Evolutionary conservation across 148 eudicot species (phyloP).

Genomic region (Amaranthus hypochondriacus): DNA sequence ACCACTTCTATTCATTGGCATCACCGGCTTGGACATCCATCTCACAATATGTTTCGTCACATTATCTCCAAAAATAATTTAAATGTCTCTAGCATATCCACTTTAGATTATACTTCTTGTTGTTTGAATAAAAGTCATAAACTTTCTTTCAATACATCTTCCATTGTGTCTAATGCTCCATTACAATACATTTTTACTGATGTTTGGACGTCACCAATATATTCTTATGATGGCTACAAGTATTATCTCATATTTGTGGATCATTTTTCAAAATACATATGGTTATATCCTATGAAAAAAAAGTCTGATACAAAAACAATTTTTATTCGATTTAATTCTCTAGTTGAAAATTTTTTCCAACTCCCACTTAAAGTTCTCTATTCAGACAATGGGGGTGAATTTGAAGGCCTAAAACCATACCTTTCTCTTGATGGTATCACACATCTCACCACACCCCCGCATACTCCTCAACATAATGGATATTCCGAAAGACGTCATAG

Average conservation of each 20-base stretch:
- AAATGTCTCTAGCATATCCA: not conserved
- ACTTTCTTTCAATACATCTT: not conserved
- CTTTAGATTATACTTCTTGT: slow-evolving; percentile 1
- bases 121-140: not conserved
- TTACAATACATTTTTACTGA: not conserved
- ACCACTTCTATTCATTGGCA: not conserved
- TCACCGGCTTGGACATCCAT: not conserved
- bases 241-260: slow-evolving; percentile 9
- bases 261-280: slow-evolving; percentile 6
- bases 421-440: not conserved
- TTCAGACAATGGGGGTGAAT: slow-evolving; percentile 9
- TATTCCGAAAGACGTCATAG: not conserved
- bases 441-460: not conserved
- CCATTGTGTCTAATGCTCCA: not conserved
- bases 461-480: not conserved
- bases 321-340: not conserved
- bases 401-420: not conserved
- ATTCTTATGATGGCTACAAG: too few relatives aligned
- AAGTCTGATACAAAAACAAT: slow-evolving; percentile 4
- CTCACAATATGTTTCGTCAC: not conserved
- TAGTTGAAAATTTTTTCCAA: slow-evolving; percentile 10
- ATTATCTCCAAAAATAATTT: not conserved
- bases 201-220: too few relatives aligned
- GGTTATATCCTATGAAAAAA: not conserved
- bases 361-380: not conserved